phyloP scores from a whole-genome alignment of 495 filamentous ascomycete species.

The Penicillium antarcticum region DNA sequence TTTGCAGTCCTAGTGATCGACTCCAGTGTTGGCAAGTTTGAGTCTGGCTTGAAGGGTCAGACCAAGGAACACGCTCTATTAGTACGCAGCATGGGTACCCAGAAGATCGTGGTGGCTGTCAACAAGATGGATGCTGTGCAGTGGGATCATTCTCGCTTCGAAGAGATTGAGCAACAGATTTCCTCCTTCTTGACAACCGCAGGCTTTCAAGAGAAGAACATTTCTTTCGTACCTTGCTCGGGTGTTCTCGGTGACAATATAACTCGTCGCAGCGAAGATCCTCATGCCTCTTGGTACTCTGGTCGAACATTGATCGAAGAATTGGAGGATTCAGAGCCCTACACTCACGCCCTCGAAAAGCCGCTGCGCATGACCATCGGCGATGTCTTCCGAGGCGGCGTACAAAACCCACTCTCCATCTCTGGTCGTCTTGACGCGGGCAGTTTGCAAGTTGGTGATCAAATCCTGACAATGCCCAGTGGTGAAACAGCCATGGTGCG shows the following conservation, averaged over 20 bases:
- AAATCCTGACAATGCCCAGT: conserved; percentile 73
- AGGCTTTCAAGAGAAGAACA: conserved; percentile 74
- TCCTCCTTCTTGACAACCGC: conserved; percentile 76
- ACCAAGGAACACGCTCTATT: conserved; percentile 91
- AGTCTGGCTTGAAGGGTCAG: conserved; percentile 89
- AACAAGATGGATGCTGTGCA: conserved; percentile 88
- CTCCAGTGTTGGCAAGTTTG: conserved; percentile 81
- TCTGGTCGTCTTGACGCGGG: conserved; percentile 86
- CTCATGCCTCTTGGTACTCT: conserved; percentile 69
- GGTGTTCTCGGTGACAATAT: conserved; percentile 88
- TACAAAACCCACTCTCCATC: conserved; percentile 71
- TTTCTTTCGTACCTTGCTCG: conserved; percentile 84
- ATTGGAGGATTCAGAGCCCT: conserved; percentile 75
- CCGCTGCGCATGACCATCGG: conserved; percentile 81
- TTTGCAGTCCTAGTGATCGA: conserved; percentile 96
- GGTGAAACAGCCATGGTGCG: conserved; percentile 76
- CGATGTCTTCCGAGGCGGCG: conserved; percentile 77
- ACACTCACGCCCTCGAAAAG: conserved; percentile 65
- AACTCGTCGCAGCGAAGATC: conserved; percentile 53
- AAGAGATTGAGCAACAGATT: conserved; percentile 81
- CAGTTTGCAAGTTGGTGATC: conserved; percentile 77
- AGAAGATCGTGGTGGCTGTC: conserved; percentile 80
- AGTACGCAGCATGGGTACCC: conserved; percentile 87
- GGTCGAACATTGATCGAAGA: conserved; percentile 77
- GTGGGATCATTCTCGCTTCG: conserved; percentile 79